Base-by-base conservation (phyloP, 495 filamentous ascomycete genomes). In the Chlorociboria aeruginascens region DNA sequence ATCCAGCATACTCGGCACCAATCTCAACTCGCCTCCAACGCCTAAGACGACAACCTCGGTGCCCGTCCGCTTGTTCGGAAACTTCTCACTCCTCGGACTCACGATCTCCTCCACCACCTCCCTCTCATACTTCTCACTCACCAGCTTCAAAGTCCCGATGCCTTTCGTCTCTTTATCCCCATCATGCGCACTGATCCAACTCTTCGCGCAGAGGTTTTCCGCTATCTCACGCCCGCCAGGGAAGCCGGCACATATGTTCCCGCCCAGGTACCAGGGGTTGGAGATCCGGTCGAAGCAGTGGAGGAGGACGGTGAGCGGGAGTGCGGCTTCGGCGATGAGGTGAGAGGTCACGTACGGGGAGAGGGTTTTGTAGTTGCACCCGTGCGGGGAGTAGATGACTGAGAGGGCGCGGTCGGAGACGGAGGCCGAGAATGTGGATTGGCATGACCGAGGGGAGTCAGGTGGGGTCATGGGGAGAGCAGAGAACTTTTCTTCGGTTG, bases 141-240 rank as follows among this genome's bases (percentile, higher is more conserved):
- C 66, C 1, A 78, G 59, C 53, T 71, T 64, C 31, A 58, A 60
- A 16, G 71, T 74, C 1, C 65, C 69, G 8, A 79, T 17, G 0
- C 81, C 81, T 1, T 59, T 65, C 35, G 72, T 70, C 14, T 73
- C 64, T 53, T 83, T 85, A 13, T 74, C 74, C 11, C 74, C 79
- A 53, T 84, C 80, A 48, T 86, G 82, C 1, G 82, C 76, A 46
- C 72, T 69, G 17, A 85, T 70, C 82, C 82, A 85, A 6, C 65
- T 59, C 41, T 64, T 66, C 3, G 81, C 74, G 31, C 64, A 64
- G 4, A 81, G 57, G 17, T 66, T 69, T 7, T 60, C 59, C 1
- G 74, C 79, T 12, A 81, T 77, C 46, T 79, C 72, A 2, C 70
- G 52, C 3, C 81, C 82, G 12, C 70, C 69, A 6, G 73, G 73